Evolutionary conservation across 2,329 filamentous ascomycete genomes (phyloP), one percentile per base, ranked within the genome.

Genomic region (Curvularia sp.): DNA sequence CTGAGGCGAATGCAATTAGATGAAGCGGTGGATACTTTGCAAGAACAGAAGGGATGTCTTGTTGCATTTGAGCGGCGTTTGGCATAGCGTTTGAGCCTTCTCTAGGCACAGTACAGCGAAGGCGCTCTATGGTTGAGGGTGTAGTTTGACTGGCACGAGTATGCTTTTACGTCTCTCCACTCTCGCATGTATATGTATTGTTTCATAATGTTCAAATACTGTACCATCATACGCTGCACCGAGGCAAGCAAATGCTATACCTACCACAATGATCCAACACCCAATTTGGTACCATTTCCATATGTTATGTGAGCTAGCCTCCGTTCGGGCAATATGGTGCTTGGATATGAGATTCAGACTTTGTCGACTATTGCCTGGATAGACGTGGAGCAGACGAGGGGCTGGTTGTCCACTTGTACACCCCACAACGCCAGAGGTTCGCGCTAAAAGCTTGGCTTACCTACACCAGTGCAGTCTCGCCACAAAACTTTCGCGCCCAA

Each of bases 11-110:
- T 41, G 13, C n/a, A 27, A 18, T 39, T 10, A 51, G 27, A 25
- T 27, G 50, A 30, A 45, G 13, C 25, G 43, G 27, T 25, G 25
- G 15, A 38, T n/a, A 30, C 21, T 34, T 25, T 19, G 30, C 27
- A 47, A 5, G n/a, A 47, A 32, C n/a, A n/a, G 32, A 48, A 45
- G 48, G 34, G 21, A 34, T 38, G 12, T 42, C 28, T 21, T 49
- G 45, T 49, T 69, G 66, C 68, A 71, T 71, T 55, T 55, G 53
- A 45, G 60, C 54, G 63, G 65, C 65, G 65, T 69, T 69, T 47
- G 59, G 66, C 63, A 68, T 68, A 69, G 66, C 64, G 62, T 62
- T 65, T 55, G 49, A 52, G 25, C 53, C 52, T 55, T 56, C 49
- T 38, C 43, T 32, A 43, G 47, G 50, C 57, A 53, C 41, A 43